Base-by-base conservation (phyloP, 805 yeast species). In the Naumovozyma dairenensis region DNA sequence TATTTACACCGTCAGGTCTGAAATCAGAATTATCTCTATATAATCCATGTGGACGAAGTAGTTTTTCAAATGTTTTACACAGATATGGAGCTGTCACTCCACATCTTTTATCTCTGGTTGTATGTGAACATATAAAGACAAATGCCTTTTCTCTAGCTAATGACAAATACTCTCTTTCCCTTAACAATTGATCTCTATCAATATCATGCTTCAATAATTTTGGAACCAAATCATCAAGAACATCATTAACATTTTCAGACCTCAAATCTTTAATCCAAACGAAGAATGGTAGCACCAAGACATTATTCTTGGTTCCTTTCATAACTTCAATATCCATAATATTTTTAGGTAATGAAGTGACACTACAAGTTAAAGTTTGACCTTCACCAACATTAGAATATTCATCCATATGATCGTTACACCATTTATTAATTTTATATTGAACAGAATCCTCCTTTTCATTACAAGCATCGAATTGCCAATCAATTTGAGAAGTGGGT, bases 1-100 rank as follows among this genome's bases (percentile, higher is more conserved):
- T 84, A 5, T 64, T 62, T 1, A 80, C 83, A 5, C 96, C 97
- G 21, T 68, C 77, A 0, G 82, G 75, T 35, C 86, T 68, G 31
- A 66, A 68, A 55, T 87, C 96, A 9, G 81, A 79, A 20, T 62
- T 55, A 55, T 89, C 96, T 48, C 97, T 68, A 45, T 74, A 72
- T 13, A 82, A 61, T 3, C 77, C 93, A 22, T 71, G 63, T 4
- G 82, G 83, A 38, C 93, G 65, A 28, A 89, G 63, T 44, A 80
- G 72, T 6, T 68, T 53, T 29, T 85, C 93, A 55, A 89, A 72
- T 40, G 81, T 85, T 44, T 73, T 77, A 51, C 77, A 80, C 77
- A 89, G 70, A 24, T 84, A 70, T 10, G 96, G 96, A 0, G 97
- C 97, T 1, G 96, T 84, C 30, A 85, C 66, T 31, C 96, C 96